Base-by-base conservation (phyloP, 768 basidiomycete genomes). In the Boletellus ananas region DNA sequence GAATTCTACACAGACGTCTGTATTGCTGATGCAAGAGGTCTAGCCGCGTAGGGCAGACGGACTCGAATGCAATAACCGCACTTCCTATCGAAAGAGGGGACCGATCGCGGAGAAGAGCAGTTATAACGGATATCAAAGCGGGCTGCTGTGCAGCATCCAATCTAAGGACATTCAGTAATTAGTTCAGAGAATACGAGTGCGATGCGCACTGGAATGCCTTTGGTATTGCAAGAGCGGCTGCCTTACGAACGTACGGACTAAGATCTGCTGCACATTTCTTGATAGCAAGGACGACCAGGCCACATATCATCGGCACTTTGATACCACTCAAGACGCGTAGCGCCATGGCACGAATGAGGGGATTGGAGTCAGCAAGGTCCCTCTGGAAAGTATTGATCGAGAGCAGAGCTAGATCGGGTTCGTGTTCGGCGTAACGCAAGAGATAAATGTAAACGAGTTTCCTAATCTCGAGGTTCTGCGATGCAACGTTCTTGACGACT, bases 381-480 rank as follows among this genome's bases (percentile, higher is more conserved):
- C 91, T 92, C 68, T 99, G 96, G 65, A 98, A 97, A 1, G 95
- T 95, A 71, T 99, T 99, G 74, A 99, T 95, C 3, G 94, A 94
- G 27, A 99, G 78, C 43, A 99, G 72, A 1, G 95, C 90, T 42
- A 98, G 84, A 68, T 98, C 96, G 13, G 96, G 94, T 60, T 96
- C 94, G 31, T 85, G 81, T 36, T 90, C 85, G 43, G 96, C 93
- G 69, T 96, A 94, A 52, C 92, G 86, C 39, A 98, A 74, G 56
- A 99, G 85, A 72, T 95, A 99, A 56, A 98, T 95, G 69, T 98
- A 98, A 34, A 98, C 93, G 45, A 99, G 83, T 71, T 98, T 97
- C 51, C 95, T 84, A 60, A 95, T 87, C 69, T 96, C 93, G 43
- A 98, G 82, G 63, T 91, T 90, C 48, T 84, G 82, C 3, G 93